Conservation (phyloP, 2,329 filamentous ascomycete genomes). For the Aspergillus sp. region DNA sequence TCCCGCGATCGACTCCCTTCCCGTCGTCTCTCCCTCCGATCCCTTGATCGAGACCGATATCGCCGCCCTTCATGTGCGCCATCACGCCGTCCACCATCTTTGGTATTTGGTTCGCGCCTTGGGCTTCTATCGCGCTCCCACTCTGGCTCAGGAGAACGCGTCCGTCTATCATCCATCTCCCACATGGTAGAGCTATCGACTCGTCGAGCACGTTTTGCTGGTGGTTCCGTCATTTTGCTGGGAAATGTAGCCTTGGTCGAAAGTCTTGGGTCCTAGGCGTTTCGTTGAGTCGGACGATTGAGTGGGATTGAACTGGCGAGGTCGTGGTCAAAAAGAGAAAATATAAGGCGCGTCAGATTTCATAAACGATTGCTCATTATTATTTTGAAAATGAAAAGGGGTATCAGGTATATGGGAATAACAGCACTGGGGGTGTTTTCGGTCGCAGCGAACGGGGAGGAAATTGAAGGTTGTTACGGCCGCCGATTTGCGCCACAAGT, state of each 20-base stretch:
- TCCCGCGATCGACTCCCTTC: constrained; percentile 38
- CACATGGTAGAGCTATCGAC: constrained; percentile 55
- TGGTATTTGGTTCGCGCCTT: constrained; percentile 26
- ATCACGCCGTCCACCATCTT: constrained; percentile 30
- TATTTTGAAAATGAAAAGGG: constrained; percentile 2
- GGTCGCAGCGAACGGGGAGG: neutral
- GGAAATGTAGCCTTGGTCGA: constrained; percentile 3
- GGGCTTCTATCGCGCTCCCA: constrained; percentile 27
- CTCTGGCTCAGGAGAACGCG: constrained; percentile 18
- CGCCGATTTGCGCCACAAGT: neutral
- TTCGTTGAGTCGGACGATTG: neutral
- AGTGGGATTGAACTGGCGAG: neutral
- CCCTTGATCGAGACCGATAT: constrained; percentile 31
- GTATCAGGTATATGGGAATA: constrained; percentile 6
- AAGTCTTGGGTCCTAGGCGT: neutral
- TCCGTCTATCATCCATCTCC: constrained; percentile 38
- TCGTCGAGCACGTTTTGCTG: constrained; percentile 42
- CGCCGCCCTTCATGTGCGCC: constrained; percentile 29
- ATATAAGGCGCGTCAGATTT: neutral
- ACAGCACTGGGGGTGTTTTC: neutral
- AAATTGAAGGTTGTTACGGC: constrained; percentile 5
- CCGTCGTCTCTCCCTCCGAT: constrained; percentile 30
- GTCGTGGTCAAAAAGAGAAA: neutral
- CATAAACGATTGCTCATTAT: neutral
- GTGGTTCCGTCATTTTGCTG: constrained; percentile 43